Percentiles rank a stretch among this genome's conserved stretches.
phyloP scores from a whole-genome alignment of 495 filamentous ascomycete species.

The Oidiodendron maius region DNA sequence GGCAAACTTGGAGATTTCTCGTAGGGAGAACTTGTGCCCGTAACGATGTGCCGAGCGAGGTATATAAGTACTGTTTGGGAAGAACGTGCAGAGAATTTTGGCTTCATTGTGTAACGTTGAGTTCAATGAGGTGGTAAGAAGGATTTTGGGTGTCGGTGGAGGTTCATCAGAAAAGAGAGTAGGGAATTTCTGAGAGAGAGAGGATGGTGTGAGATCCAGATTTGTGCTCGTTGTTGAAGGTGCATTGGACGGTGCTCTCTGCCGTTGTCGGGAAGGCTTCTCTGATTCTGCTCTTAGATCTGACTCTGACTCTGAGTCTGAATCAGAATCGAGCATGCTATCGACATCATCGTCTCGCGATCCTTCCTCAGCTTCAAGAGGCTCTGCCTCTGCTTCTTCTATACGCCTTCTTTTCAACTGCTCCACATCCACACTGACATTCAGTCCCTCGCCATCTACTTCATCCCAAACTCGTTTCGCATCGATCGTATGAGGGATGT shows the following conservation, averaged over 20 bases:
- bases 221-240: constrained; percentile 66
- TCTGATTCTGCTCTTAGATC: constrained; percentile 38
- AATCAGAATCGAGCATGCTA: constrained; percentile 74
- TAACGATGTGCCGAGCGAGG: constrained; percentile 73
- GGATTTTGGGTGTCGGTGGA: constrained; percentile 62
- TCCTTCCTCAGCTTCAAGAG: constrained; percentile 38
- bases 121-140: constrained; percentile 84
- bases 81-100: constrained; percentile 65
- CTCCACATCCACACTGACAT: constrained; percentile 71
- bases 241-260: constrained; percentile 34
- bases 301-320: constrained; percentile 41
- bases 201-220: constrained; percentile 63
- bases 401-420: constrained; percentile 65
- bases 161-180: constrained; percentile 66
- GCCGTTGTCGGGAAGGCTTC: constrained; percentile 5
- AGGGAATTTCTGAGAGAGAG: constrained; percentile 69
- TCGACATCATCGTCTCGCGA: constrained; percentile 58
- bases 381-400: constrained; percentile 55
- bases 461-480: constrained; percentile 85
- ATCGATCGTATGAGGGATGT: constrained; percentile 80
- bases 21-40: constrained; percentile 78
- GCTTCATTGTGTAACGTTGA: constrained; percentile 81
- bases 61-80: constrained; percentile 86
- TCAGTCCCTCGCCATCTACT: constrained; percentile 67
- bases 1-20: constrained; percentile 86